Evolutionary conservation across 441 rosid genomes (phyloP), one percentile per base, ranked within the genome.

Genomic region (Codiaeum variegatum): DNA sequence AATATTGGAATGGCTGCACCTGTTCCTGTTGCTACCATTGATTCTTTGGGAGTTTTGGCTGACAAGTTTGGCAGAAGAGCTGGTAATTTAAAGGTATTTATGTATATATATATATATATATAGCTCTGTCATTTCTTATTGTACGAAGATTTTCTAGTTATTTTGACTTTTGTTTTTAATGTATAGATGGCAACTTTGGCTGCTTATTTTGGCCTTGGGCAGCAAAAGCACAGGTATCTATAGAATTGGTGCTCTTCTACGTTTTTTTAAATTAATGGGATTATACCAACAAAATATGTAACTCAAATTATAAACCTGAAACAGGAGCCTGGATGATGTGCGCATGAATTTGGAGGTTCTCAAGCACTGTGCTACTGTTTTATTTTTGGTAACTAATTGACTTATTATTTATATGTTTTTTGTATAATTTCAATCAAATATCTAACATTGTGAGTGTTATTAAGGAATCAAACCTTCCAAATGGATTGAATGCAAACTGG

Each of bases 321-420:
- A 55, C 78, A 90, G 97, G 80, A 94, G 98, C 77, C 92, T 94
- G 0, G 94, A 91, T 32, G 98, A 92, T 67, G 99, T 86, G 67
- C 83, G 97, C 31, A 85, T 92, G 99, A 94, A 94, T 64, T 65
- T 94, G 75, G 97, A 94, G 83, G 96, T 94, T 69, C 76, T 94
- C 71, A 94, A 92, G 87, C 91, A 86, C 40, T 94, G 97, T 32
- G 98, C 99, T 26, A 90, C 99, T 0, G 97, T 94, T 62, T 88
- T 94, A 36, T 85, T 94, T 78, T 63, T 94, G 94, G 98, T 94
- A 87, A 19, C 16, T 54, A n/a, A n/a, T 23, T 6, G 29, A 40
- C 13, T 4, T 29, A 18, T 6, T 5, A 0, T 28, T 1, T 38
- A 38, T 38, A 38, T 38, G 0, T 38, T 1, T 40, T 40, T 11